phyloP scores from a whole-genome alignment of 371 early-diverging fungal genomes.

The Rhizopus arrhizus region DNA sequence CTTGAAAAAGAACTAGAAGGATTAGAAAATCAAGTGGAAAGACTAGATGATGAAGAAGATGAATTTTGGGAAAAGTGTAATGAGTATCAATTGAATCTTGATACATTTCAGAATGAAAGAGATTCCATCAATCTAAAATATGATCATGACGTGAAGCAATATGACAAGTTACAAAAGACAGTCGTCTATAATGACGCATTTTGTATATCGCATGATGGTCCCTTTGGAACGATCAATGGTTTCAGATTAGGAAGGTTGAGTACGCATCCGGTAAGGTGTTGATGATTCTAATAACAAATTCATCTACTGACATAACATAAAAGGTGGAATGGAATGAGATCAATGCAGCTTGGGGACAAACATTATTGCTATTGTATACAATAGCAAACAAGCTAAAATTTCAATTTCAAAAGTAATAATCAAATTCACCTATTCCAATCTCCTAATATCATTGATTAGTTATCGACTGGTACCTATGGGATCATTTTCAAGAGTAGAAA shows the following conservation, averaged over 20 bases:
- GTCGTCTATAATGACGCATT: conserved; percentile 94
- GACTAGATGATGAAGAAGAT: conserved; percentile 67
- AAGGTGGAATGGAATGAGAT: conserved; percentile 94
- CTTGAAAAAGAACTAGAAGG: conserved; percentile 62
- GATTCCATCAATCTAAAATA: conserved; percentile 79
- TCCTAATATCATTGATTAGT: conserved; percentile 29
- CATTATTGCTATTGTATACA: conserved; percentile 82
- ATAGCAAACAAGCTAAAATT: conserved; percentile 84
- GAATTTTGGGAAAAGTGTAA: conserved; percentile 80
- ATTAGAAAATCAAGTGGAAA: conserved; percentile 63
- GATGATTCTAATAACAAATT: background rate
- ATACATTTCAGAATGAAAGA: conserved; percentile 73
- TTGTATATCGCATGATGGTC: conserved; percentile 82
- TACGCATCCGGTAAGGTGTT: conserved; percentile 58
- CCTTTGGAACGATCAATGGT: conserved; percentile 92
- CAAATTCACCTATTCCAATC: background rate
- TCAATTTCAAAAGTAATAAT: conserved; percentile 72
- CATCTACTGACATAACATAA: background rate
- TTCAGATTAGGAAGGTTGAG: conserved; percentile 87
- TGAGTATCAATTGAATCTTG: conserved; percentile 63
- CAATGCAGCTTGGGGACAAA: conserved; percentile 96
- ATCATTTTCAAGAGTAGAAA: conserved; percentile 88
- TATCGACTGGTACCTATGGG: conserved; percentile 91
- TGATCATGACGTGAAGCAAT: conserved; percentile 75
- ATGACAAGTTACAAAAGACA: conserved; percentile 85